Evolutionary conservation across 2,329 filamentous ascomycete species (phyloP).

Genomic region (Pseudogymnoascus sp.): DNA sequence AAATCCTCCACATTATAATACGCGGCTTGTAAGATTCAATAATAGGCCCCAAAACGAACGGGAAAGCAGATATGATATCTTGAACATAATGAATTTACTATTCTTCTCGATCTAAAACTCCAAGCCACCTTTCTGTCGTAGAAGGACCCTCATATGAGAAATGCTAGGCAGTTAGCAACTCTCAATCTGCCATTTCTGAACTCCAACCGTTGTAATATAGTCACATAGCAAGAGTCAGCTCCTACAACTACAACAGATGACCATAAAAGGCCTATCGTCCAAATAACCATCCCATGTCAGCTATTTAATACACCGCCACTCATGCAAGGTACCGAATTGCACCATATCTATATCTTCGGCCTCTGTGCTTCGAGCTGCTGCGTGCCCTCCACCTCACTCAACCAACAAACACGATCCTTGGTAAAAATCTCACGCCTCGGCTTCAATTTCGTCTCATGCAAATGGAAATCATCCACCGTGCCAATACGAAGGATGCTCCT

Average conservation of each 20-base stretch:
- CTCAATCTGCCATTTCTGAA: neutral
- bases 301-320: neutral
- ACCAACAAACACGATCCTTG: conserved; percentile 47
- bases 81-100: neutral
- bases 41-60: neutral
- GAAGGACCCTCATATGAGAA: neutral
- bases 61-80: neutral
- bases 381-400: conserved; percentile 34
- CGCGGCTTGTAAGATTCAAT: neutral
- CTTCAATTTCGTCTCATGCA: conserved; percentile 51
- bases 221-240: neutral
- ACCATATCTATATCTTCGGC: neutral
- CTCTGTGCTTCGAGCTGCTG: conserved; percentile 24
- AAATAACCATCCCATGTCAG: neutral
- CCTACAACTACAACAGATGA: neutral
- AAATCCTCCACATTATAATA: neutral
- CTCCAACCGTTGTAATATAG: neutral
- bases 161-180: neutral
- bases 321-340: neutral
- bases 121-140: neutral
- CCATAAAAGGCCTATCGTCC: neutral
- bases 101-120: neutral
- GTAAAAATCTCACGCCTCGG: conserved; percentile 48
- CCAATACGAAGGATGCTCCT: conserved; percentile 48
- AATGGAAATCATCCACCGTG: conserved; percentile 54